Evolutionary conservation across 2,329 filamentous ascomycete genomes (phyloP).

Genomic region (Verticillium tricorpus): DNA sequence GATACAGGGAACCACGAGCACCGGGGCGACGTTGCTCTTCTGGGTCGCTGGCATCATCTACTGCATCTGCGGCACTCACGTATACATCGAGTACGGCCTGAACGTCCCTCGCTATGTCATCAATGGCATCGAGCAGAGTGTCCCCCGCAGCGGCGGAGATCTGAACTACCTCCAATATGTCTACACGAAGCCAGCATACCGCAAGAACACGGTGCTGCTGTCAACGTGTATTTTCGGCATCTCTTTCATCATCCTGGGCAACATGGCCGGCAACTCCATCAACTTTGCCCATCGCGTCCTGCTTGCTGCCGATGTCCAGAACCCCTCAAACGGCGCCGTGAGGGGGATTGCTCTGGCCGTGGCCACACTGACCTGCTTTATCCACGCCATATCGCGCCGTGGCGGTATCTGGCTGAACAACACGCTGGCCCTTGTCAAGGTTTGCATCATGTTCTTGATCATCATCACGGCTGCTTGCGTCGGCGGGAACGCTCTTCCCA

Average conservation of each 20-base stretch:
- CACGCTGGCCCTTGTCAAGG: slow-evolving; percentile 43
- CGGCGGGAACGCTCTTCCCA: slow-evolving; percentile 19
- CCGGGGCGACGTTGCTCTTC: slow-evolving; percentile 30
- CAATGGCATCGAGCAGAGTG: slow-evolving; percentile 30
- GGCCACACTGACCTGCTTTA: slow-evolving; percentile 37
- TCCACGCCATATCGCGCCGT: slow-evolving; percentile 42
- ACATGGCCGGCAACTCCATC: slow-evolving; percentile 44
- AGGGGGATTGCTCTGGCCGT: slow-evolving; percentile 42
- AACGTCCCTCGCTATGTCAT: slow-evolving; percentile 38
- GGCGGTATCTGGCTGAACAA: slow-evolving; percentile 49
- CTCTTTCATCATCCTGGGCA: slow-evolving; percentile 40
- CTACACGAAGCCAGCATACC: slow-evolving; percentile 30
- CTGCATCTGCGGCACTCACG: slow-evolving; percentile 28
- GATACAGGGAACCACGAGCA: slow-evolving; percentile 25
- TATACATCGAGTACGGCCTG: slow-evolving; percentile 41
- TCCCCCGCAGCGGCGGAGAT: slow-evolving; percentile 41
- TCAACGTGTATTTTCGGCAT: slow-evolving; percentile 40
- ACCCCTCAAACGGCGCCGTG: slow-evolving; percentile 26
- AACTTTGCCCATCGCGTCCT: slow-evolving; percentile 37
- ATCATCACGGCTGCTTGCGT: slow-evolving; percentile 24
- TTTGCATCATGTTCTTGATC: slow-evolving; percentile 42
- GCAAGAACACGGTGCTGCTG: slow-evolving; percentile 28
- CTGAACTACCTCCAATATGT: slow-evolving; percentile 45
- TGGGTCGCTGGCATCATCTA: slow-evolving; percentile 35
- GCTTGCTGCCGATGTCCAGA: slow-evolving; percentile 24